phyloP scores from a whole-genome alignment of 2,329 filamentous ascomycete species.

The Fusarium paranaense region DNA sequence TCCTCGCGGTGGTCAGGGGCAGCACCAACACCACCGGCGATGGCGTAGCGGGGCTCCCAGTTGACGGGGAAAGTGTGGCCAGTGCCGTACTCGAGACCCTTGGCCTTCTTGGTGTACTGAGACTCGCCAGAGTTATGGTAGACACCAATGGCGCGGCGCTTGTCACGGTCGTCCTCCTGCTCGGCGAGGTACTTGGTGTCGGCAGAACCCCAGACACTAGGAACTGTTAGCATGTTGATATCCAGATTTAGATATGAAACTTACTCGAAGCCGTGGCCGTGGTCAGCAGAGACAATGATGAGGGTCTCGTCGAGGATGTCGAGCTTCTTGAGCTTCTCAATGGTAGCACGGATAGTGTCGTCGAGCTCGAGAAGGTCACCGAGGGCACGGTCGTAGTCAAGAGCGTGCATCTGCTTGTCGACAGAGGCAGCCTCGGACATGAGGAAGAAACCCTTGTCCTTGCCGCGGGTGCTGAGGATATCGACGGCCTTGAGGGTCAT shows the following conservation, averaged over 20 bases:
- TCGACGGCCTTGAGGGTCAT: slow-evolving; percentile 92
- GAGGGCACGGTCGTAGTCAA: slow-evolving; percentile 88
- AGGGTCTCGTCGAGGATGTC: slow-evolving; percentile 80
- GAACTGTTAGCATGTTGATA: slow-evolving; percentile 12
- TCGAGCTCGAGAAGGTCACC: slow-evolving; percentile 88
- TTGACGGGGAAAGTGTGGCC: slow-evolving; percentile 82
- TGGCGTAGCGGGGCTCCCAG: slow-evolving; percentile 87
- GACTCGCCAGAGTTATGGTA: slow-evolving; percentile 81
- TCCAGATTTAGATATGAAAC: slow-evolving; percentile 23
- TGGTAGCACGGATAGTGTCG: slow-evolving; percentile 81
- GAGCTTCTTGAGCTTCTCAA: slow-evolving; percentile 75
- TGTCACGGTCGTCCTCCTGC: slow-evolving; percentile 74
- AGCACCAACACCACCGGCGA: slow-evolving; percentile 78
- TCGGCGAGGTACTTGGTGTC: slow-evolving; percentile 81
- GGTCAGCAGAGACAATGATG: slow-evolving; percentile 85
- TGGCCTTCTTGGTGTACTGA: slow-evolving; percentile 74
- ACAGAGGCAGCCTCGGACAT: slow-evolving; percentile 89
- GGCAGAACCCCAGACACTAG: slow-evolving; percentile 78
- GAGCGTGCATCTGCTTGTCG: slow-evolving; percentile 89
- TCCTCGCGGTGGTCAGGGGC: slow-evolving; percentile 82
- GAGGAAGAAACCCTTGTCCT: slow-evolving; percentile 83
- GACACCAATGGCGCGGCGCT: slow-evolving; percentile 79
- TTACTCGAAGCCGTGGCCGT: slow-evolving; percentile 86
- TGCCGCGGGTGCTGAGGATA: slow-evolving; percentile 75
- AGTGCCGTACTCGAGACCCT: slow-evolving; percentile 75